Conservation (phyloP, 2,329 filamentous ascomycete genomes). For the Botrytis pseudocinerea region DNA sequence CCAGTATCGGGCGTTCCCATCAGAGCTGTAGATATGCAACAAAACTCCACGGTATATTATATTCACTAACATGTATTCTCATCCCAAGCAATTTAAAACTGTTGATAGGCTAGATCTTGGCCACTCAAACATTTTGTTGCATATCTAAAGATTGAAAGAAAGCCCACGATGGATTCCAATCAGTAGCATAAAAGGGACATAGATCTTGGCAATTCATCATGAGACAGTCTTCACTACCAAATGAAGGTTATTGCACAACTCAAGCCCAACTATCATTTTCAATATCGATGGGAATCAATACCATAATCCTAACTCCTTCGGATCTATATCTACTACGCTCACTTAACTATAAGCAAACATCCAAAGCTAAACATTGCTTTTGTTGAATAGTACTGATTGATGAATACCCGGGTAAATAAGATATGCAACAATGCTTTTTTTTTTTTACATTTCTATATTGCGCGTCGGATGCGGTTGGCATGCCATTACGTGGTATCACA, state of each 20-base stretch:
- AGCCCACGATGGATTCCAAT: no score
- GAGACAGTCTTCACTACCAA: not conserved
- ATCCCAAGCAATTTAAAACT: not conserved
- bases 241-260: not conserved
- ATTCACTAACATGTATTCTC: not conserved
- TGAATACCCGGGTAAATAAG: no score
- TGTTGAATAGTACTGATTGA: no score
- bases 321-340: not conserved
- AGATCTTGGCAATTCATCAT: not conserved
- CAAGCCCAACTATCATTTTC: not conserved
- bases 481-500: not conserved
- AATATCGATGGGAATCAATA: not conserved
- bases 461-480: no score
- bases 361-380: no score
- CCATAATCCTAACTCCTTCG: not conserved
- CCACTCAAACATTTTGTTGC: not conserved
- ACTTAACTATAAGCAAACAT: not conserved
- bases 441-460: no score
- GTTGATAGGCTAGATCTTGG: not conserved
- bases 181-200: not conserved
- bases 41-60: not conserved
- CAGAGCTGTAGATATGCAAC: not conserved
- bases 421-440: no score
- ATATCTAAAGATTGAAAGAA: no score
- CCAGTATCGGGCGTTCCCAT: not conserved